phyloP scores from a whole-genome alignment of 768 basidiomycete species.

The Cyclocybe cylindracea region DNA sequence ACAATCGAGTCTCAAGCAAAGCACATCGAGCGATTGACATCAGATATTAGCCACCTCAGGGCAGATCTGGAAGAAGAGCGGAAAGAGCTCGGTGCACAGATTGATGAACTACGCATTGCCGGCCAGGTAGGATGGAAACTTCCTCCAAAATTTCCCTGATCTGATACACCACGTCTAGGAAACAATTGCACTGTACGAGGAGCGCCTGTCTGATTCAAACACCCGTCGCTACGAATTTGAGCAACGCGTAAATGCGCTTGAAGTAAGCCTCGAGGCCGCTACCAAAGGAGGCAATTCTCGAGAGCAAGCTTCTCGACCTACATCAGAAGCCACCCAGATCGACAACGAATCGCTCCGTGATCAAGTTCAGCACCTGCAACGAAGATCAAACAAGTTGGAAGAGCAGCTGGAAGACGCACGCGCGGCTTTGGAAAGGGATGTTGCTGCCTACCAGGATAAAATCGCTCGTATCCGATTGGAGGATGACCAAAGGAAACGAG shows the following conservation, averaged over 20 bases:
- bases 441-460: constrained; percentile 57
- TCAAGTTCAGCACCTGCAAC: constrained; percentile 86
- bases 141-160: neutral
- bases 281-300: constrained; percentile 29
- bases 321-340: constrained; percentile 80
- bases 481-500: constrained; percentile 69
- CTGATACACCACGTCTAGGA: constrained; percentile 49
- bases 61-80: constrained; percentile 53
- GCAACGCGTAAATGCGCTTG: constrained; percentile 56
- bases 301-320: constrained; percentile 27
- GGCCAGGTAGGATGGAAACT: constrained; percentile 64
- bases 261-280: constrained; percentile 35
- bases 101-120: constrained; percentile 84
- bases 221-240: constrained; percentile 78
- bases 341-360: constrained; percentile 93
- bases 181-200: constrained; percentile 95
- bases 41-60: constrained; percentile 26
- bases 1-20: constrained; percentile 56
- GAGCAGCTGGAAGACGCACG: constrained; percentile 83
- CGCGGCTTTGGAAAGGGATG: constrained; percentile 73
- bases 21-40: constrained; percentile 58
- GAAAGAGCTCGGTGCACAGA: constrained; percentile 65
- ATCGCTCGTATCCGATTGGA: constrained; percentile 73
- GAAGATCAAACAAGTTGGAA: constrained; percentile 73
- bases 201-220: constrained; percentile 73